phyloP scores from a whole-genome alignment of 495 filamentous ascomycete genomes.

The Penicillium simplicissimum region DNA sequence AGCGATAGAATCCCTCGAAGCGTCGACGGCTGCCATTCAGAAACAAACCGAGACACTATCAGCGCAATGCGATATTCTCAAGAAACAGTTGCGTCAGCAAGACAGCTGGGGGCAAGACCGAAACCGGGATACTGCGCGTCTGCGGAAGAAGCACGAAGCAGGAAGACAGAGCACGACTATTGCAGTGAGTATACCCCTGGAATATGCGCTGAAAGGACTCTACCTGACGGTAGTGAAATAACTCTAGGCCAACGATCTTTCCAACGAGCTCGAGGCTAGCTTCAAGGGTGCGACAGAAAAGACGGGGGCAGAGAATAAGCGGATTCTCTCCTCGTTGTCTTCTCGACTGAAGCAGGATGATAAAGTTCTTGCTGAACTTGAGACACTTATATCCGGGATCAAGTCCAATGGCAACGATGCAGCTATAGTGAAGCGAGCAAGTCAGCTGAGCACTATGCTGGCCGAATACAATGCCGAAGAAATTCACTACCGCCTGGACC shows the following conservation, averaged over 20 bases:
- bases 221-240: neutral
- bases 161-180: conserved; percentile 37
- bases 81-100: conserved; percentile 28
- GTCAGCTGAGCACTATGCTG: conserved; percentile 30
- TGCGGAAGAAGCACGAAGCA: conserved; percentile 42
- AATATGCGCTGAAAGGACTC: neutral
- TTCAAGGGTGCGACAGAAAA: conserved; percentile 37
- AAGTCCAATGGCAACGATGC: conserved; percentile 34
- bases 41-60: conserved; percentile 37
- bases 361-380: conserved; percentile 30
- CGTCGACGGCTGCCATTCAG: conserved; percentile 38
- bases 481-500: conserved; percentile 47
- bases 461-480: conserved; percentile 39
- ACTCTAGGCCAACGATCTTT: conserved; percentile 36
- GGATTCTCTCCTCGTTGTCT: conserved; percentile 37
- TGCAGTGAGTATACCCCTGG: conserved; percentile 24
- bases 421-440: conserved; percentile 30
- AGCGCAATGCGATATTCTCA: conserved; percentile 33
- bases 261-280: conserved; percentile 32
- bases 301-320: conserved; percentile 34
- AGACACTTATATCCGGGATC: conserved; percentile 31
- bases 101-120: conserved; percentile 27
- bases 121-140: conserved; percentile 29
- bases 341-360: conserved; percentile 44
- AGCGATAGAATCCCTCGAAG: conserved; percentile 39